A percentile compares a stretch with the other conserved stretches of the same genome.
Evolutionary conservation across 495 filamentous ascomycete species (phyloP).

Genomic region (Aspergillus heteromorphus): DNA sequence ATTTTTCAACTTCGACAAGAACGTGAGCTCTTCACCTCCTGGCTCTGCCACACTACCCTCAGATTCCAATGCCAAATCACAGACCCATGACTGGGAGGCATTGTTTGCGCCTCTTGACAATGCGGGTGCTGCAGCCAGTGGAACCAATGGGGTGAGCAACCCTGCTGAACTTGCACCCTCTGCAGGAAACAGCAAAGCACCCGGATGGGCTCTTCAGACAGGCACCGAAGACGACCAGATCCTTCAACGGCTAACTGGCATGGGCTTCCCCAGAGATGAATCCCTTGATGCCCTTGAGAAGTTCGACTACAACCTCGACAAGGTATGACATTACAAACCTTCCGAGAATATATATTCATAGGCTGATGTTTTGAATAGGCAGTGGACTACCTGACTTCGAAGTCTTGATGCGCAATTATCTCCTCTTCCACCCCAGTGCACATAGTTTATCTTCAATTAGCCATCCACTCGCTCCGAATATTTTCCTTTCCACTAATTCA

Average conservation of each 20-base stretch:
- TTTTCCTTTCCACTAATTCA: neutral
- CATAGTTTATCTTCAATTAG: slow-evolving; percentile 13
- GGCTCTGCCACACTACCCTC: slow-evolving; percentile 26
- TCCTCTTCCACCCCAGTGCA: slow-evolving; percentile 6
- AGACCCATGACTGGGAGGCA: slow-evolving; percentile 83
- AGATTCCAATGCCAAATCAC: slow-evolving; percentile 26
- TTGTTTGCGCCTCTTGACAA: slow-evolving; percentile 79
- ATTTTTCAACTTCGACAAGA: slow-evolving; percentile 45
- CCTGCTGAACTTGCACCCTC: slow-evolving; percentile 7
- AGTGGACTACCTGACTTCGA: neutral
- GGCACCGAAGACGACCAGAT: slow-evolving; percentile 86
- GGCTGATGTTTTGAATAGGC: neutral
- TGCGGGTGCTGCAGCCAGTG: slow-evolving; percentile 36
- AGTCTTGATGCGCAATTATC: slow-evolving; percentile 1
- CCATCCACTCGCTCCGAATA: slow-evolving; percentile 5
- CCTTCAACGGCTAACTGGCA: slow-evolving; percentile 79
- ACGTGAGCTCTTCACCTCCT: slow-evolving; percentile 48
- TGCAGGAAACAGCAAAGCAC: slow-evolving; percentile 30
- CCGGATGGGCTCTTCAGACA: slow-evolving; percentile 64
- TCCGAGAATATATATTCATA: neutral
- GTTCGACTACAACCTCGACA: slow-evolving; percentile 91
- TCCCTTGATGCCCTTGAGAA: slow-evolving; percentile 86
- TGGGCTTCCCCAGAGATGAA: slow-evolving; percentile 80
- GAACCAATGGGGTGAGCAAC: slow-evolving; percentile 18
- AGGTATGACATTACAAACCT: slow-evolving; percentile 55